Evolutionary conservation across 208 protist genomes (phyloP).

Genomic region (Angomonas ambiguus): DNA sequence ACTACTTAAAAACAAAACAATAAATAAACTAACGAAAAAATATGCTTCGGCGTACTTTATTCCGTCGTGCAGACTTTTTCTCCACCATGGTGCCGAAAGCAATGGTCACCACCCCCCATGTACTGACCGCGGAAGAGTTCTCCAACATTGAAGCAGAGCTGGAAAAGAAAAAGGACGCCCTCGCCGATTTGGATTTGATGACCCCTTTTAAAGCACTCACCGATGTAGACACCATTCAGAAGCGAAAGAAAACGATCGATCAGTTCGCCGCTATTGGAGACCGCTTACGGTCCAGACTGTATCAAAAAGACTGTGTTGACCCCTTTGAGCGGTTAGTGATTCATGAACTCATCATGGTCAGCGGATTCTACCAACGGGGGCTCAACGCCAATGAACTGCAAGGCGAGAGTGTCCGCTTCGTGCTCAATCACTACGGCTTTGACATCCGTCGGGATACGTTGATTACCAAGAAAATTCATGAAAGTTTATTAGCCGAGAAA

Average conservation of each 20-base stretch:
- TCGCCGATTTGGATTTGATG: constrained; percentile 35
- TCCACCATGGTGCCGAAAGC: constrained; percentile 64
- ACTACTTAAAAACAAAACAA: too few relatives aligned
- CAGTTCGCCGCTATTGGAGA: constrained; percentile 46
- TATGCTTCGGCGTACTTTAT: constrained; percentile 63
- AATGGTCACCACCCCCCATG: constrained; percentile 27
- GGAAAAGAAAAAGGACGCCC: constrained; percentile 35
- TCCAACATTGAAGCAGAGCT: constrained; percentile 37
- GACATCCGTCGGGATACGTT: constrained; percentile 79
- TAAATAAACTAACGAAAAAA: constrained; percentile 7
- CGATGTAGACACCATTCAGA: constrained; percentile 28
- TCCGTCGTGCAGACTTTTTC: constrained; percentile 69
- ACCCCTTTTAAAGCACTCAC: constrained; percentile 30
- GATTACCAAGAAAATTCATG: constrained; percentile 70
- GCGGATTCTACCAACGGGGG: constrained; percentile 75
- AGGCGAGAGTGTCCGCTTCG: constrained; percentile 73
- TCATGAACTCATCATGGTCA: constrained; percentile 88
- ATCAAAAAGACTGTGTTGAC: constrained; percentile 51
- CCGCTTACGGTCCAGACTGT: constrained; percentile 47
- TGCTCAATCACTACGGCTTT: constrained; percentile 89
- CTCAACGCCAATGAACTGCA: constrained; percentile 58
- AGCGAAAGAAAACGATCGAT: constrained; percentile 31
- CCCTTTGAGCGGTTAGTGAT: constrained; percentile 66
- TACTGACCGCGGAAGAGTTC: constrained; percentile 35
- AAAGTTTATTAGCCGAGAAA: constrained; percentile 39